Conservation (phyloP, 768 basidiomycete species). For the Tulasnella sp. region DNA sequence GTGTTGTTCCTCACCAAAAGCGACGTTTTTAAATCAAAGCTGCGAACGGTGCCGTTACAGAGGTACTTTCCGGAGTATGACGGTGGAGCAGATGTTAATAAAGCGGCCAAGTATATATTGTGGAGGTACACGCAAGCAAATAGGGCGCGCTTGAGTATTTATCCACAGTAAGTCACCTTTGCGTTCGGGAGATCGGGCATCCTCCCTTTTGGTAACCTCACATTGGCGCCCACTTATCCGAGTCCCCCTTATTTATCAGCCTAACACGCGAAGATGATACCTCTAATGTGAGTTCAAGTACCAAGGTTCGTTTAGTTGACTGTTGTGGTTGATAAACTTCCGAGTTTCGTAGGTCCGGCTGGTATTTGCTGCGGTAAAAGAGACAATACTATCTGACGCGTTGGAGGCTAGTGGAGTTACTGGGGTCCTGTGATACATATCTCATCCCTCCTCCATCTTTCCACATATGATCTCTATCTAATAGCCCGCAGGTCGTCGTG, state of each 20-base stretch:
- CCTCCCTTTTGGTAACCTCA: constrained; percentile 30
- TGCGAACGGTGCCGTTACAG: neutral
- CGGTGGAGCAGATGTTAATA: neutral
- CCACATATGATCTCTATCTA: too few relatives aligned
- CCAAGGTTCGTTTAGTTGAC: neutral
- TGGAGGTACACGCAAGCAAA: constrained; percentile 75
- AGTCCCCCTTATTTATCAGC: constrained; percentile 45
- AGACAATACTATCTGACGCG: neutral
- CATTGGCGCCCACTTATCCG: neutral
- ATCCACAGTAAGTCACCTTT: constrained; percentile 72
- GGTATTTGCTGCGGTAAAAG: neutral
- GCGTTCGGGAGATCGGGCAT: constrained; percentile 32
- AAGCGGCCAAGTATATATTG: neutral
- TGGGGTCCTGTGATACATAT: neutral
- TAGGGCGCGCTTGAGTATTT: constrained; percentile 78
- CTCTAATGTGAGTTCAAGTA: constrained; percentile 59
- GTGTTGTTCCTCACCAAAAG: neutral
- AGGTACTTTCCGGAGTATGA: neutral
- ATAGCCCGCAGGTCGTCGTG: too few relatives aligned
- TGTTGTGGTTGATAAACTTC: neutral
- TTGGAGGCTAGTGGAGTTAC: neutral
- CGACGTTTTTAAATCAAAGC: neutral
- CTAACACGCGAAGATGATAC: constrained; percentile 89
- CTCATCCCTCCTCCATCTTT: neutral
- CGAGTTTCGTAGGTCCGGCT: neutral